These are phyloP conservation scores for Flaveria linearis DNA, from an alignment of 129 eudicot species.

Conservation along the genomic window DNA sequence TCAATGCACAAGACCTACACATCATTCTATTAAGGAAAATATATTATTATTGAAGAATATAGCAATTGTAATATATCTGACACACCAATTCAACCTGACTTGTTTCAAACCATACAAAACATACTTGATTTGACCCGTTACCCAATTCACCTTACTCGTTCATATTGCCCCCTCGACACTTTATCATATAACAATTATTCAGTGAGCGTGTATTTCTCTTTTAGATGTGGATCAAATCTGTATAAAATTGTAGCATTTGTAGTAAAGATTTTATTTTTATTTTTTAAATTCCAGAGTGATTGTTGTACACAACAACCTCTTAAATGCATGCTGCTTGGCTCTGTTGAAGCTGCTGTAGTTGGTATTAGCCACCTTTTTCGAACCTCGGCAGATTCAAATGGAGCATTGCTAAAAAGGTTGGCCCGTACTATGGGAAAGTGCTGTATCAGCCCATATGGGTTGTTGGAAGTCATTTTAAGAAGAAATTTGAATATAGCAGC, in stretches of 20 bases:
- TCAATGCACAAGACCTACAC: neutral
- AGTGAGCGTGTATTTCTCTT: neutral
- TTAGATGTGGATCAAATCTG: neutral
- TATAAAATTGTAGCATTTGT: neutral
- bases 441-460: slow-evolving; percentile 48
- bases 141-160: neutral
- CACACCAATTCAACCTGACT: neutral
- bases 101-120: neutral
- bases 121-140: neutral
- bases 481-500: slow-evolving; percentile 69
- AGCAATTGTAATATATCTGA: neutral
- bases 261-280: neutral
- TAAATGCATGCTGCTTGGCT: slow-evolving; percentile 52
- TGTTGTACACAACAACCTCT: slow-evolving; percentile 34
- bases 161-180: neutral
- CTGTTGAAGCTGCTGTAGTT: slow-evolving; percentile 83
- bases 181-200: neutral
- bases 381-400: slow-evolving; percentile 68
- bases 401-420: slow-evolving; percentile 66
- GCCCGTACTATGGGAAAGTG: slow-evolving; percentile 59
- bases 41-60: neutral
- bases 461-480: slow-evolving; percentile 63
- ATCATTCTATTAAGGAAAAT: neutral
- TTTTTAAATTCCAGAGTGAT: slow-evolving; percentile 44
- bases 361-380: slow-evolving; percentile 76